A percentile compares a stretch with the other conserved stretches of the same genome.
phyloP scores from a whole-genome alignment of 1,284 basidiomycete genomes.

The Apiotrichum porosum region DNA sequence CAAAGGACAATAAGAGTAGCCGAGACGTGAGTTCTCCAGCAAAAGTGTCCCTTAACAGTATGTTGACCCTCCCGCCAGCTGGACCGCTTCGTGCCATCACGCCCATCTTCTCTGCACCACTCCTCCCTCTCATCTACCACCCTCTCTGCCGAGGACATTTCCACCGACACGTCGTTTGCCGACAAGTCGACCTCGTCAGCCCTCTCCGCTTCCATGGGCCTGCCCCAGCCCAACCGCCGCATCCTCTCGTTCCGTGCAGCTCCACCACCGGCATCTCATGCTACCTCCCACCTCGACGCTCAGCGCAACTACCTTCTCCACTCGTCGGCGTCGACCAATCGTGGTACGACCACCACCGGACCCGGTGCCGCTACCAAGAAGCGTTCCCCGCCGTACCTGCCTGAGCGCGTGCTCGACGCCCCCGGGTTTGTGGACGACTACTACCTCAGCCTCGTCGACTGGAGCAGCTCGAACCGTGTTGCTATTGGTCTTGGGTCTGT shows the following conservation, averaged over 20 bases:
- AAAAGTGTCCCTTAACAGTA: not conserved
- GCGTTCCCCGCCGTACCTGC: constrained; percentile 53
- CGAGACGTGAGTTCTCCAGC: constrained; percentile 9
- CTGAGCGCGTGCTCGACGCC: constrained; percentile 92
- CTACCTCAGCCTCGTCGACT: constrained; percentile 89
- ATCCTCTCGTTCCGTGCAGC: constrained; percentile 47
- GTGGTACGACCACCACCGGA: constrained; percentile 19
- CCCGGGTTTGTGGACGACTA: constrained; percentile 95
- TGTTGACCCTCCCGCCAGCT: constrained; percentile 20
- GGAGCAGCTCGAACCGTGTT: constrained; percentile 80
- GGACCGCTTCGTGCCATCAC: constrained; percentile 47
- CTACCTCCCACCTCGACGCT: constrained; percentile 41
- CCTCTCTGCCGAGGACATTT: constrained; percentile 28
- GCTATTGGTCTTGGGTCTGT: constrained; percentile 78
- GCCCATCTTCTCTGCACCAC: constrained; percentile 30
- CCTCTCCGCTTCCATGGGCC: constrained; percentile 30
- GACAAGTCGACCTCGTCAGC: constrained; percentile 26
- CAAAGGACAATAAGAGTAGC: constrained; percentile 7
- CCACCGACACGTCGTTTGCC: constrained; percentile 24
- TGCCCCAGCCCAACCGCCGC: constrained; percentile 29
- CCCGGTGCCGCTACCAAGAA: constrained; percentile 27
- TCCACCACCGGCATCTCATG: constrained; percentile 40
- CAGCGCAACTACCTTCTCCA: constrained; percentile 44
- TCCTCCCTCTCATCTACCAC: constrained; percentile 18
- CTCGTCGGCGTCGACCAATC: constrained; percentile 24